Conservation (phyloP, 179 eudicot species). For the Beta lomatogona region DNA sequence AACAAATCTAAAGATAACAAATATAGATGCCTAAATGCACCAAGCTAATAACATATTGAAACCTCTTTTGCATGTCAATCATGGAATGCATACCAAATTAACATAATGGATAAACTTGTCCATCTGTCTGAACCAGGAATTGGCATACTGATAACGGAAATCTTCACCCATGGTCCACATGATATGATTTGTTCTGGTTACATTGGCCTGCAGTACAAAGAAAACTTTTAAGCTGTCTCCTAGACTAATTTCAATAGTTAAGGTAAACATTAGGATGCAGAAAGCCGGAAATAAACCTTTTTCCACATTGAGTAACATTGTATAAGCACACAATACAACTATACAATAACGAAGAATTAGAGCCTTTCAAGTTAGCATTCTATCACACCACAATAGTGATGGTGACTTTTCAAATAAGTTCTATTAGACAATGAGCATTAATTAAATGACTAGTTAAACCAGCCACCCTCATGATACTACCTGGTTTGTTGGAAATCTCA, state of each 20-base stretch:
- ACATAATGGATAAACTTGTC: conserved; percentile 96
- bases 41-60: not conserved
- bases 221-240: conserved; percentile 1
- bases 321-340: not conserved
- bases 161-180: conserved; percentile 99
- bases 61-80: not conserved
- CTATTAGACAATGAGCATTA: too few relatives aligned
- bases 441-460: too few relatives aligned
- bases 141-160: conserved; percentile 88
- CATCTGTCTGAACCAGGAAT: conserved; percentile 96
- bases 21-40: not conserved
- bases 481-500: too few relatives aligned
- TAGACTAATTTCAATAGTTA: not conserved
- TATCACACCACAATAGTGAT: too few relatives aligned
- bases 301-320: not conserved
- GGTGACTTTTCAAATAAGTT: too few relatives aligned
- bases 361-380: too few relatives aligned
- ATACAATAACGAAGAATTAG: too few relatives aligned
- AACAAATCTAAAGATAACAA: not conserved
- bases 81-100: conserved; percentile 60
- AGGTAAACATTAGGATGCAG: conserved; percentile 9
- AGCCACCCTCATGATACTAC: too few relatives aligned
- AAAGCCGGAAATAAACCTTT: not conserved
- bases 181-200: conserved; percentile 89
- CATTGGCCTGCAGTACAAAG: conserved; percentile 62